phyloP scores from a whole-genome alignment of 2,329 filamentous ascomycete species.

The Fusarium liriodendri region DNA sequence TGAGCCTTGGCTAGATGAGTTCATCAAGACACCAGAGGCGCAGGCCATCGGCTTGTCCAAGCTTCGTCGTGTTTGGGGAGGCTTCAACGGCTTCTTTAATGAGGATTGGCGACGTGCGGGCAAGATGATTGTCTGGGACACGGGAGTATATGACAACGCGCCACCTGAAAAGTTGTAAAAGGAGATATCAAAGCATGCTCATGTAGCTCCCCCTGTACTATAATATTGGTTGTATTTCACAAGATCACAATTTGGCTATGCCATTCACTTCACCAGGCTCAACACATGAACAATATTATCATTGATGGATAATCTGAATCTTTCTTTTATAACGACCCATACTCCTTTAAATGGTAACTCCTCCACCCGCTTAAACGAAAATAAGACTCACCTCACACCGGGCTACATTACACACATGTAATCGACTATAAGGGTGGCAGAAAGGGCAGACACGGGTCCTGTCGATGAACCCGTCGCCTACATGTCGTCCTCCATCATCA shows the following conservation, averaged over 20 bases:
- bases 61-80: constrained; percentile 63
- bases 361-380: constrained; percentile 37
- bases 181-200: background rate
- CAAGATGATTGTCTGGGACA: constrained; percentile 70
- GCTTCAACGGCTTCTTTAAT: constrained; percentile 71
- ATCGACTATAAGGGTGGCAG: constrained; percentile 34
- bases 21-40: constrained; percentile 55
- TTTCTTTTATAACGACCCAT: constrained; percentile 34
- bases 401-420: constrained; percentile 42
- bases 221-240: constrained; percentile 2
- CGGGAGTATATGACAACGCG: constrained; percentile 48
- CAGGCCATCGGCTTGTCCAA: constrained; percentile 53
- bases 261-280: background rate
- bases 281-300: background rate
- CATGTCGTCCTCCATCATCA: constrained; percentile 21
- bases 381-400: constrained; percentile 28
- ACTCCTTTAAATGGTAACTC: constrained; percentile 35
- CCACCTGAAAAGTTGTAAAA: background rate
- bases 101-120: constrained; percentile 70
- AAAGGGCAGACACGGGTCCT: constrained; percentile 6
- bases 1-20: constrained; percentile 58
- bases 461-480: constrained; percentile 21
- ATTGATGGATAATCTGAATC: constrained; percentile 14
- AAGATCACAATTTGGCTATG: background rate
- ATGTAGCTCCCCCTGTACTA: background rate